Base-by-base conservation (phyloP, 129 eudicot genomes). In the Ambrosia trifida region DNA sequence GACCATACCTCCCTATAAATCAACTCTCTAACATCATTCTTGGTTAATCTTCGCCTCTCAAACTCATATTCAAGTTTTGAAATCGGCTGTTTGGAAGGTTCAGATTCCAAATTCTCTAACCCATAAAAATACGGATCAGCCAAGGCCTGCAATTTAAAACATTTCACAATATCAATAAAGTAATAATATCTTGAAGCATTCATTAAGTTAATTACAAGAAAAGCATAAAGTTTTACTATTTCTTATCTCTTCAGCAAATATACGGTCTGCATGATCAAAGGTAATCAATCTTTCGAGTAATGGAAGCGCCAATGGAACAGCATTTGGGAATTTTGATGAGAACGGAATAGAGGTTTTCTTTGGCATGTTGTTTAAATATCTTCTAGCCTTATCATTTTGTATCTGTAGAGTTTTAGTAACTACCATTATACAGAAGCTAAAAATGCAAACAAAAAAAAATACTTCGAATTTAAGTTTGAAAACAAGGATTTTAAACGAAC, bases 1-100 rank as follows among this genome's bases (percentile, higher is more conserved):
- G 76, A n/a, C 14, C 71, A 68, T 83, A 91, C 97, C 97, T 91
- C 97, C 64, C 96, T 82, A 76, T 91, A 91, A 64, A 91, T 91
- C 43, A 91, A 80, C 82, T 91, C 96, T 81, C 97, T 80, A 17
- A 86, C 94, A 41, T 88, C 96, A 76, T 91, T 93, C 83, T 88
- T 88, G 9, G 87, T 73, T 74, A 91, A 70, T 62, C 86, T 91
- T 63, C 93, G 79, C 66, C 86, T 88, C 79, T 91, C 97, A 86
- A 91, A 91, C 43, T 86, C 97, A 67, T 88, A 91, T 78, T 91
- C 97, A 62, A 88, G 85, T 78, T 24, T 24, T 24, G 28, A 24
- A 24, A 24, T 24, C 1, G 28, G 28, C 28, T 24, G 1, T 24
- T 24, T 24, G 28, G 28, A 24, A 24, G 28, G 28, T 24, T 24